These are phyloP conservation scores for Pseudogymnoascus sp. DNA, from an alignment of 2,329 filamentous ascomycete species.

Conservation along the genomic window DNA sequence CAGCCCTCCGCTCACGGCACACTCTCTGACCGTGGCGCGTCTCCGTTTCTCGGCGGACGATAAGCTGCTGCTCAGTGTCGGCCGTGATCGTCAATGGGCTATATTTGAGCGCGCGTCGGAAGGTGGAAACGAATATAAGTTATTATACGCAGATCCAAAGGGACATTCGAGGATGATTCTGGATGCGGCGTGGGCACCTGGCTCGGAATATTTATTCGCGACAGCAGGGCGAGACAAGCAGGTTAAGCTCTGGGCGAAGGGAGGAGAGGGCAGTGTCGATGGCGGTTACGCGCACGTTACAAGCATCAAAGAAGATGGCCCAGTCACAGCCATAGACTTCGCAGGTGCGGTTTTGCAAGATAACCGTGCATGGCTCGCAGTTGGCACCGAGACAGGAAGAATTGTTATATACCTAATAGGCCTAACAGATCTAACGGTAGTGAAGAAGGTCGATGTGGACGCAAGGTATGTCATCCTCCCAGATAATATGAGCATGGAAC, in stretches of 20 bases:
- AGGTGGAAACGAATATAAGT: slow-evolving; percentile 40
- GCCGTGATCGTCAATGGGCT: slow-evolving; percentile 85
- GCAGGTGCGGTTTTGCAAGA: slow-evolving; percentile 30
- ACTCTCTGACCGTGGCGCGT: slow-evolving; percentile 77
- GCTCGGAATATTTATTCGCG: slow-evolving; percentile 52
- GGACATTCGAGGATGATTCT: slow-evolving; percentile 91
- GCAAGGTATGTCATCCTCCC: slow-evolving; percentile 17
- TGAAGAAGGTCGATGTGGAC: slow-evolving; percentile 14
- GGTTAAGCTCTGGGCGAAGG: slow-evolving; percentile 59
- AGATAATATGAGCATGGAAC: neutral
- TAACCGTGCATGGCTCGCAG: slow-evolving; percentile 38
- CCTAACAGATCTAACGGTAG: slow-evolving; percentile 24
- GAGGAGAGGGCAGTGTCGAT: slow-evolving; percentile 17
- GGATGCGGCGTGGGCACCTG: slow-evolving; percentile 70
- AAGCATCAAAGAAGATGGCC: slow-evolving; percentile 45
- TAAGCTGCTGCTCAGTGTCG: slow-evolving; percentile 71
- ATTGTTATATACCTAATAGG: slow-evolving; percentile 23
- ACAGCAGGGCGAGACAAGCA: slow-evolving; percentile 87
- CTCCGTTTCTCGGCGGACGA: slow-evolving; percentile 74
- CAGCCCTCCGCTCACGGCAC: slow-evolving; percentile 71
- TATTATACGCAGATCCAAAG: slow-evolving; percentile 63
- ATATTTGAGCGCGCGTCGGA: slow-evolving; percentile 55
- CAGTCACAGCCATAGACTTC: slow-evolving; percentile 68
- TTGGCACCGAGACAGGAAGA: slow-evolving; percentile 45
- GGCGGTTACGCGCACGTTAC: slow-evolving; percentile 26